Percentiles rank a stretch among this genome's conserved stretches.
phyloP scores from a whole-genome alignment of 371 early-diverging fungal species.

The Choanephora cucurbitarum region DNA sequence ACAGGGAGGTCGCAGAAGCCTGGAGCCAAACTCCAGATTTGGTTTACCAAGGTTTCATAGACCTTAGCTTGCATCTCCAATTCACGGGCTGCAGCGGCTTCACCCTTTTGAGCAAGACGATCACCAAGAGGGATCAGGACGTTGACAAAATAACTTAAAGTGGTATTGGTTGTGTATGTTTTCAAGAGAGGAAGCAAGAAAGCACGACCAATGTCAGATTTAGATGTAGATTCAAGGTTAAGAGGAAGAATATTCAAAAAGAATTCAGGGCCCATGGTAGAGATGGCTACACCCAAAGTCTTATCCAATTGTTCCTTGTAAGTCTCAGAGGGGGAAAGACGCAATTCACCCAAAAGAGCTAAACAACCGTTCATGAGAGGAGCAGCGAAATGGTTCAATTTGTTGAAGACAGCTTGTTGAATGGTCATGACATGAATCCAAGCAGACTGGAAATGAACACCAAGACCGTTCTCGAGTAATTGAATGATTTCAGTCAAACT shows the following conservation, averaged over 20 bases:
- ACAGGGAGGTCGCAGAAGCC: constrained; percentile 84
- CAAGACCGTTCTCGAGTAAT: constrained; percentile 60
- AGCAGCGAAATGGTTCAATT: constrained; percentile 67
- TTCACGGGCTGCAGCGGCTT: constrained; percentile 61
- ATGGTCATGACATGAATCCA: constrained; percentile 84
- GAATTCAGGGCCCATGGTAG: constrained; percentile 77
- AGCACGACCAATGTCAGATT: constrained; percentile 69
- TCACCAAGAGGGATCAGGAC: constrained; percentile 76
- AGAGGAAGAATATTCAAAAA: constrained; percentile 84
- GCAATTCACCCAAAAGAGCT: constrained; percentile 71
- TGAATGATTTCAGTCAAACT: constrained; percentile 54
- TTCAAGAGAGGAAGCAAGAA: constrained; percentile 83
- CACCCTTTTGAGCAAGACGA: constrained; percentile 68
- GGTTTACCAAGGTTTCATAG: constrained; percentile 83
- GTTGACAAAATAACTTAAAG: constrained; percentile 74
- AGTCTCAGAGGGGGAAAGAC: constrained; percentile 81
- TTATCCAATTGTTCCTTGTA: constrained; percentile 86
- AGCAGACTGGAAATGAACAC: constrained; percentile 77
- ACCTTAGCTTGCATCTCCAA: constrained; percentile 86
- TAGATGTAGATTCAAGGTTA: constrained; percentile 71
- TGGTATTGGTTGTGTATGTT: constrained; percentile 76
- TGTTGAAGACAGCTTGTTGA: constrained; percentile 73
- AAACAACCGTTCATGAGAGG: constrained; percentile 67
- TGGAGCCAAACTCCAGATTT: constrained; percentile 89
- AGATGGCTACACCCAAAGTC: constrained; percentile 78